phyloP scores from a whole-genome alignment of 495 filamentous ascomycete species.

The Penicillium egyptiacum region DNA sequence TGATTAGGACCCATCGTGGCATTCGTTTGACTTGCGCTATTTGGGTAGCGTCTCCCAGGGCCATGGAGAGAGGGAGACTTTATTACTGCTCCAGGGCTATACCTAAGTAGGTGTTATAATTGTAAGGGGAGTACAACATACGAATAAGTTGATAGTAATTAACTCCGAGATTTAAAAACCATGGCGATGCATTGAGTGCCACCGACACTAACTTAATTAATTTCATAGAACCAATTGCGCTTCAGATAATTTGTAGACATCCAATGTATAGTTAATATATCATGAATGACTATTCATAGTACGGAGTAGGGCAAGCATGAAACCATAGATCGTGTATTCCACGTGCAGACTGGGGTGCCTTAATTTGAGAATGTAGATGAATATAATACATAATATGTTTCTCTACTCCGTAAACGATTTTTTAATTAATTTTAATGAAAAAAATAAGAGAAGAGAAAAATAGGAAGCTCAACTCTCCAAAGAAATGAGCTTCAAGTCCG shows the following conservation, averaged over 20 bases:
- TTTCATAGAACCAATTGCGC: too few relatives aligned
- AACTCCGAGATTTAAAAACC: too few relatives aligned
- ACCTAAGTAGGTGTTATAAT: neutral
- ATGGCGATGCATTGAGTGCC: too few relatives aligned
- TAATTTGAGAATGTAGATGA: neutral
- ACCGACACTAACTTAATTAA: too few relatives aligned
- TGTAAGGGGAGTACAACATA: neutral
- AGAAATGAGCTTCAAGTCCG: constrained; percentile 11
- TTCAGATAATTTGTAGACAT: too few relatives aligned
- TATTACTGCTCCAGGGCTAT: neutral
- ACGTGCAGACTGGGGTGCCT: constrained; percentile 1
- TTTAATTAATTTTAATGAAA: too few relatives aligned
- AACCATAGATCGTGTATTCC: constrained; percentile 1
- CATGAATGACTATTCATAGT: too few relatives aligned
- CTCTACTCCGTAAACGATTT: too few relatives aligned
- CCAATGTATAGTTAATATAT: too few relatives aligned
- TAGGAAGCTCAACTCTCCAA: neutral
- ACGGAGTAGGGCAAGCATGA: neutral
- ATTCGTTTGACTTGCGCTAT: neutral
- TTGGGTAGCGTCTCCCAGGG: constrained; percentile 8
- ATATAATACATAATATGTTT: too few relatives aligned
- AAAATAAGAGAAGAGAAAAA: neutral
- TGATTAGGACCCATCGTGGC: constrained; percentile 4
- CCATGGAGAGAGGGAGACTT: neutral
- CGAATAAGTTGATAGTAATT: too few relatives aligned